A percentile compares a stretch with the other conserved stretches of the same genome.
Evolutionary conservation across 768 basidiomycete species (phyloP).

Genomic region (Leccinum olivaceopallidum): DNA sequence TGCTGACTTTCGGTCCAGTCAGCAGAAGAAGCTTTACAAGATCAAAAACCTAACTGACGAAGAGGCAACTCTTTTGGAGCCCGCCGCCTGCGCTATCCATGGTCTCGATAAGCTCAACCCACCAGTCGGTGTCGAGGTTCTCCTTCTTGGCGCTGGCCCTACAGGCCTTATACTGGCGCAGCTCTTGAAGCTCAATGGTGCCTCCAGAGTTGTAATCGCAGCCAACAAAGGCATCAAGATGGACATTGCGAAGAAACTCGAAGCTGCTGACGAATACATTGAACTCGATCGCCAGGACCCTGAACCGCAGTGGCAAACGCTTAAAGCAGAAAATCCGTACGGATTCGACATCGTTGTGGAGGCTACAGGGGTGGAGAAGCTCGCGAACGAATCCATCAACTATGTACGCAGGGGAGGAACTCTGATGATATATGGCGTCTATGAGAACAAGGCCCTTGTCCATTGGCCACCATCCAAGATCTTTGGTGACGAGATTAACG

Average conservation of each 20-base stretch:
- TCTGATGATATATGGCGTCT: slow-evolving; percentile 88
- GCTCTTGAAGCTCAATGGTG: slow-evolving; percentile 85
- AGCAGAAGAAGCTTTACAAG: slow-evolving; percentile 80
- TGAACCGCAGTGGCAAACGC: slow-evolving; percentile 73
- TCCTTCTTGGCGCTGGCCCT: slow-evolving; percentile 88
- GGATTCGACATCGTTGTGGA: slow-evolving; percentile 89
- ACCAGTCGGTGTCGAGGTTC: slow-evolving; percentile 80
- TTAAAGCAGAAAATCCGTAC: slow-evolving; percentile 80
- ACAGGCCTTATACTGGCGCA: slow-evolving; percentile 91
- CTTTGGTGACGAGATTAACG: slow-evolving; percentile 68
- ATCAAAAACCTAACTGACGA: slow-evolving; percentile 86
- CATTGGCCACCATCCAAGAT: slow-evolving; percentile 88
- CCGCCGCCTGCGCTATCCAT: slow-evolving; percentile 89
- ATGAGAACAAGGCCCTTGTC: slow-evolving; percentile 80
- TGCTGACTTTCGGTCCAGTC: slow-evolving; percentile 35
- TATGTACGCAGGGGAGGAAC: slow-evolving; percentile 87
- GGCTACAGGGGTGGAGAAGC: slow-evolving; percentile 79
- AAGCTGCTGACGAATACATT: slow-evolving; percentile 82
- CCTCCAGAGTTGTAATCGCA: slow-evolving; percentile 76
- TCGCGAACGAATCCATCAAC: slow-evolving; percentile 88
- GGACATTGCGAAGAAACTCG: slow-evolving; percentile 77
- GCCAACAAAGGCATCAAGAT: slow-evolving; percentile 92
- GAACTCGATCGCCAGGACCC: slow-evolving; percentile 80
- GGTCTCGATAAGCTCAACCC: slow-evolving; percentile 87
- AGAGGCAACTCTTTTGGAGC: slow-evolving; percentile 86